These are phyloP conservation scores for Umbelopsis isabellina DNA, from an alignment of 192 early-diverging fungal species.

Conservation along the genomic window DNA sequence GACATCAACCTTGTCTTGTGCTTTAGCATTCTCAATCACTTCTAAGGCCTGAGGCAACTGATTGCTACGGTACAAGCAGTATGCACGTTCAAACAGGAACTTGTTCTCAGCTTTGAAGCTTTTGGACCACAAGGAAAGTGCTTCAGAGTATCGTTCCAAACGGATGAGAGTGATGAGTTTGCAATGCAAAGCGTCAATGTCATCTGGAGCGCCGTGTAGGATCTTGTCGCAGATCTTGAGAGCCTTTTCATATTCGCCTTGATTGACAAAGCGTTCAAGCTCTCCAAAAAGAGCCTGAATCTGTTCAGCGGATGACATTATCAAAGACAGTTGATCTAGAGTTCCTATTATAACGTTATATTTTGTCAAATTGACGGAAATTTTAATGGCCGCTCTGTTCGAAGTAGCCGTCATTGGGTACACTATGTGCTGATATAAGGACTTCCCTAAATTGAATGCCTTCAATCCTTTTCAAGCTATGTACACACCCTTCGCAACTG, in stretches of 20 bases:
- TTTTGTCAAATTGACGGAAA: too few relatives aligned
- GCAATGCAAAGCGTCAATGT: conserved; percentile 57
- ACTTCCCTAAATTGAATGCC: too few relatives aligned
- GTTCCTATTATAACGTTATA: not conserved
- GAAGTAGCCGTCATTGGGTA: too few relatives aligned
- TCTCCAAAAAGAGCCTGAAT: conserved; percentile 51
- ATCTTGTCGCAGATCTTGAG: conserved; percentile 57
- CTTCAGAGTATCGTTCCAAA: conserved; percentile 58
- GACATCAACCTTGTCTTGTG: conserved; percentile 27
- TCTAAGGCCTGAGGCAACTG: conserved; percentile 52
- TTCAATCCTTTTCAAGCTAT: too few relatives aligned
- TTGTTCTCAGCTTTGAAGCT: conserved; percentile 40
- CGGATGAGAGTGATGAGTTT: conserved; percentile 61
- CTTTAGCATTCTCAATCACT: conserved; percentile 29
- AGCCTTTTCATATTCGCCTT: conserved; percentile 58
- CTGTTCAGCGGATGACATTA: conserved; percentile 16
- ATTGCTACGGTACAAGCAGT: conserved; percentile 69
- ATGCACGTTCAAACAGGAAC: conserved; percentile 62
- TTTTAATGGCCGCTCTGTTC: too few relatives aligned
- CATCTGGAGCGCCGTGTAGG: conserved; percentile 46
- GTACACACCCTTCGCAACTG: too few relatives aligned
- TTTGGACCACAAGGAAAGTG: conserved; percentile 45
- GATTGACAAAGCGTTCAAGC: conserved; percentile 50
- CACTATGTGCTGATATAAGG: too few relatives aligned
- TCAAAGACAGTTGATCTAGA: not conserved